phyloP scores from a whole-genome alignment of 768 basidiomycete species.

The Termitomyces bulborhizus region DNA sequence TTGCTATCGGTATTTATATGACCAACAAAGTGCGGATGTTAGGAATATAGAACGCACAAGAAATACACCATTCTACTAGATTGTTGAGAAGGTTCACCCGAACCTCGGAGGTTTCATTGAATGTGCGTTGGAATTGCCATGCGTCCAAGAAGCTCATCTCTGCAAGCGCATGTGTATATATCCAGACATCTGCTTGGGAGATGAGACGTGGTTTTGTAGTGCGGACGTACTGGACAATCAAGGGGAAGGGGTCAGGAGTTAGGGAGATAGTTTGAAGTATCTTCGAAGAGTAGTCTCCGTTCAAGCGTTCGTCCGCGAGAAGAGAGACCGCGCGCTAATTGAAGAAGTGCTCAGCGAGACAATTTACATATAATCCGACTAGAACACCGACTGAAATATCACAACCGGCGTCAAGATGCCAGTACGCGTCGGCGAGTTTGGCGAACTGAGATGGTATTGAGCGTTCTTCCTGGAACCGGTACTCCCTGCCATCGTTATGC shows the following conservation, averaged over 20 bases:
- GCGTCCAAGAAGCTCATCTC: constrained; percentile 62
- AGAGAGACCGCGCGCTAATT: constrained; percentile 61
- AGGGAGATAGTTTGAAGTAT: constrained; percentile 62
- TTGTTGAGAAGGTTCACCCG: constrained; percentile 51
- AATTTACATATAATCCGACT: not conserved
- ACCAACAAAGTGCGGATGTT: not conserved
- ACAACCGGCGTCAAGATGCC: constrained; percentile 70
- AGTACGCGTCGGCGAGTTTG: constrained; percentile 78
- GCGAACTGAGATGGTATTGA: constrained; percentile 75
- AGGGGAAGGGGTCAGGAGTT: constrained; percentile 38
- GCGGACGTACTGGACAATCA: constrained; percentile 69
- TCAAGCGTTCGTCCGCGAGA: constrained; percentile 68
- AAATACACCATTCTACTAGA: constrained; percentile 62
- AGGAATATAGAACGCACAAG: constrained; percentile 41
- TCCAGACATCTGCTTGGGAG: constrained; percentile 63
- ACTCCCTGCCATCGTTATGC: constrained; percentile 60
- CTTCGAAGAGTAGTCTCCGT: constrained; percentile 74
- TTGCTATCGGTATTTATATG: constrained; percentile 47
- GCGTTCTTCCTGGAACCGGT: constrained; percentile 41
- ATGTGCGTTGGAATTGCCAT: constrained; percentile 71
- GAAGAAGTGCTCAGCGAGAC: not conserved
- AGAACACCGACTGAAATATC: constrained; percentile 49
- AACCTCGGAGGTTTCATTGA: constrained; percentile 50
- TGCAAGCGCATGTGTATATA: constrained; percentile 64
- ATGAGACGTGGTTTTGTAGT: constrained; percentile 68